These are phyloP conservation scores for Stenogyne calaminthoides DNA, from an alignment of 305 asterid genomes.

Conservation along the genomic window DNA sequence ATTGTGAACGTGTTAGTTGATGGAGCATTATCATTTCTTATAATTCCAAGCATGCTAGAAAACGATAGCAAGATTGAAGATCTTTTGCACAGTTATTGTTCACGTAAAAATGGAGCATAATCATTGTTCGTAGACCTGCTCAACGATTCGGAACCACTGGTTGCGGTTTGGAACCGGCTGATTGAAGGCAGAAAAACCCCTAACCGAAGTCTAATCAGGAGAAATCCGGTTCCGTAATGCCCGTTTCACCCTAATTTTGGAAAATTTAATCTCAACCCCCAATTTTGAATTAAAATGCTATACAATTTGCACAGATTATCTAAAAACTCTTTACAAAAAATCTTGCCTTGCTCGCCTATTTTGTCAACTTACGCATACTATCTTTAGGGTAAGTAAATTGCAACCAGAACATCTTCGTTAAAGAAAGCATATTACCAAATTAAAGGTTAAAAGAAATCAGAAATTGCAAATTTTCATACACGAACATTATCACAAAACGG, in stretches of 20 bases:
- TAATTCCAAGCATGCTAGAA: not conserved
- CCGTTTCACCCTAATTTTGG: no score
- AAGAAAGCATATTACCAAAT: not conserved
- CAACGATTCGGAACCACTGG: no score
- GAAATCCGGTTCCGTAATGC: no score
- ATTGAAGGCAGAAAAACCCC: no score
- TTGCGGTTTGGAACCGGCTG: no score
- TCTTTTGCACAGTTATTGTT: no score
- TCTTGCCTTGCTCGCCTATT: not conserved
- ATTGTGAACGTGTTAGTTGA: conserved; percentile 17
- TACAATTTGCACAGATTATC: not conserved
- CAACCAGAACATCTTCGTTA: not conserved
- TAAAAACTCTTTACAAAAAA: no score
- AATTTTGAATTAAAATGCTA: not conserved
- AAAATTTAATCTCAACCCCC: no score
- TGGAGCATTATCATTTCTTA: not conserved
- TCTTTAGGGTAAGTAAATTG: not conserved
- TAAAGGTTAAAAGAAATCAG: not conserved
- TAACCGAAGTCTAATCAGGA: no score
- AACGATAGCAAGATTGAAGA: no score
- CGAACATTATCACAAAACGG: not conserved
- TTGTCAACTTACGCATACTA: not conserved
- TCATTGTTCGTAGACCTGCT: no score
- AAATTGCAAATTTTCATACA: not conserved
- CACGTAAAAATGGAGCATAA: no score